Evolutionary conservation across 1,284 basidiomycete species (phyloP), one percentile per base, ranked within the genome.

Genomic region (Rhodotorula sp.): DNA sequence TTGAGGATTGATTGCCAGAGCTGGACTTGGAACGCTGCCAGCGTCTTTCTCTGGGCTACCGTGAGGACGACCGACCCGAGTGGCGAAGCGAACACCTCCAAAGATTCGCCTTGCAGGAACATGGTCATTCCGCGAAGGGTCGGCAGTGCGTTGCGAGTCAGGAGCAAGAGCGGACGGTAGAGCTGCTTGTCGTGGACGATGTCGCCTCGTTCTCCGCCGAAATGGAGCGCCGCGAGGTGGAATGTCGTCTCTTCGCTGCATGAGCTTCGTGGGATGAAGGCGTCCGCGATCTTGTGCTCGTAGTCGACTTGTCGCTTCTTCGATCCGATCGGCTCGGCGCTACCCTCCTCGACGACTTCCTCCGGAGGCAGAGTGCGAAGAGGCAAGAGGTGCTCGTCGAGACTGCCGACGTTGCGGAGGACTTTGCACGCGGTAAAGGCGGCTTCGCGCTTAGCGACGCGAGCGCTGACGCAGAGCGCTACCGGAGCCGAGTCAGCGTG

Each of bases 331-430:
- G 31, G 19, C 6, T 49, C 28, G 15, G 64, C 68, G 21, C 38
- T 21, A 8, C 21, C 57, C 28, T 58, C 56, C 21, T 70, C 68
- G 14, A 55, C 43, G 8, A 45, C 31, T 18, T 64, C 60, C 3
- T 61, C 58, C 14, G 38, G 21, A 12, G 49, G 31, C 47, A 66
- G 58, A 34, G 34, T 62, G 21, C 47, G 55, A 31, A 60, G 28
- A 5, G 68, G 68, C 12, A 70, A 57, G n/a, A 70, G 47, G 50
- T 66, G 68, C 3, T 59, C 56, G 60, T 70, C 68, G 55, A 70
- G 61, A 8, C 48, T 21, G n/a, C 50, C 64, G 50, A 23, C 38
- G 38, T 21, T 10, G 45, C 48, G 49, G 12, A 70, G 65, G 26
- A 66, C 26, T 28, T 60, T 58, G 65, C 60, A 60, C 6, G 64